These are phyloP conservation scores for Vitis cinerea DNA, from an alignment of 164 flowering plant genomes.

Conservation along the genomic window DNA sequence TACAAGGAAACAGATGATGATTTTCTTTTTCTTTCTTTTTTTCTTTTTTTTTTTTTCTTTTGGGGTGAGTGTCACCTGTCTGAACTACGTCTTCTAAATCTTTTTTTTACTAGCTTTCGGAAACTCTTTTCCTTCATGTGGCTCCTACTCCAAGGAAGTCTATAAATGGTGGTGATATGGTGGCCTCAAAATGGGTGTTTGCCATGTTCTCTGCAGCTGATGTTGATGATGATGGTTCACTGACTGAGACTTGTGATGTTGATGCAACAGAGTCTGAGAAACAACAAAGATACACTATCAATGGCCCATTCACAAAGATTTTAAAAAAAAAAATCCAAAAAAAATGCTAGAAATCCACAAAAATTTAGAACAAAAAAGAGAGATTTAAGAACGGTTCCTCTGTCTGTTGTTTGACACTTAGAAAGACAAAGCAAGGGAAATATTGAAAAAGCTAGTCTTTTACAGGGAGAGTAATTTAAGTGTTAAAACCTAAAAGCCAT, in stretches of 20 bases:
- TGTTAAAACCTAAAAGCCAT: no score
- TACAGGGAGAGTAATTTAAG: no score
- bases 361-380: no score
- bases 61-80: not conserved
- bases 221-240: constrained; percentile 13
- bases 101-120: not conserved
- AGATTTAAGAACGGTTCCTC: no score
- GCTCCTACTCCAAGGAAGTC: constrained; percentile 48
- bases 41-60: not conserved
- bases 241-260: constrained; percentile 7
- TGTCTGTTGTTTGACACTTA: no score
- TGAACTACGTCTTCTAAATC: not conserved
- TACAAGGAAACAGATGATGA: no score
- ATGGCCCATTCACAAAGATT: no score
- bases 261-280: constrained; percentile 8
- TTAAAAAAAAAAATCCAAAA: no score
- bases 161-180: constrained; percentile 30
- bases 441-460: no score
- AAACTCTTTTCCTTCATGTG: constrained; percentile 7
- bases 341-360: no score
- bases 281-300: not conserved
- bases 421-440: no score
- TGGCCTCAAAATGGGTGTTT: constrained; percentile 6
- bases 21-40: no score
- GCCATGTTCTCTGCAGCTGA: constrained; percentile 3